A percentile compares a stretch with the other conserved stretches of the same genome.
These are phyloP conservation scores for Neurospora tetraspora DNA, from an alignment of 495 filamentous ascomycete species.

Conservation along the genomic window DNA sequence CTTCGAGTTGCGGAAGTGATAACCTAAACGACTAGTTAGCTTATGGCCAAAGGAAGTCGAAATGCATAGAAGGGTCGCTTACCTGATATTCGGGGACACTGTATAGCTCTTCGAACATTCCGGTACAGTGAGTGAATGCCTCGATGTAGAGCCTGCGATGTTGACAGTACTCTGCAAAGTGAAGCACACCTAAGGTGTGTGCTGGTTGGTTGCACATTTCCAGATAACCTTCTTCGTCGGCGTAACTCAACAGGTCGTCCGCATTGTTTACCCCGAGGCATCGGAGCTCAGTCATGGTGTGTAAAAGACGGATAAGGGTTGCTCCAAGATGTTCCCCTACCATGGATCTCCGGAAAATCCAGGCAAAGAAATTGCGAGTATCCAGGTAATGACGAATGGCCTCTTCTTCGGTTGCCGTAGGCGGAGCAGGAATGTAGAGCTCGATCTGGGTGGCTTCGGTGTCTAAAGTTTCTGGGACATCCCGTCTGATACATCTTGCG, in stretches of 20 bases:
- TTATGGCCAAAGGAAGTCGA: neutral
- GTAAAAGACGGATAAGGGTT: constrained; percentile 45
- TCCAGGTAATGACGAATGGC: constrained; percentile 48
- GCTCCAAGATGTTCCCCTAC: constrained; percentile 50
- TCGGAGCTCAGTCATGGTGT: constrained; percentile 48
- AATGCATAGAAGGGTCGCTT: constrained; percentile 7
- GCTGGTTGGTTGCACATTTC: constrained; percentile 48
- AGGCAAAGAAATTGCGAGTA: constrained; percentile 62
- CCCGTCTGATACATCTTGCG: constrained; percentile 33
- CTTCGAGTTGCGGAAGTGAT: constrained; percentile 45
- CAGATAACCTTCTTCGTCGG: constrained; percentile 50
- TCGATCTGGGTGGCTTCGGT: constrained; percentile 27
- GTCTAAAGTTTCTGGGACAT: constrained; percentile 9
- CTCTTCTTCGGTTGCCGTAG: constrained; percentile 34
- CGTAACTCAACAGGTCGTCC: constrained; percentile 43
- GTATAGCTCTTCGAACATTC: constrained; percentile 49
- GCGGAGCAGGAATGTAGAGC: constrained; percentile 53
- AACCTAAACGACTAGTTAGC: constrained; percentile 27
- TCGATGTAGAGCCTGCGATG: constrained; percentile 49
- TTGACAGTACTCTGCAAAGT: constrained; percentile 50
- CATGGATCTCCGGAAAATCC: constrained; percentile 47
- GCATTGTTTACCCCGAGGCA: constrained; percentile 35
- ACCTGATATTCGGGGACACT: constrained; percentile 46
- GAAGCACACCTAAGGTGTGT: constrained; percentile 49
- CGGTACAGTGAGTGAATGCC: constrained; percentile 57